Conservation (phyloP, 208 protist genomes). For the Naegleria fowleri region DNA sequence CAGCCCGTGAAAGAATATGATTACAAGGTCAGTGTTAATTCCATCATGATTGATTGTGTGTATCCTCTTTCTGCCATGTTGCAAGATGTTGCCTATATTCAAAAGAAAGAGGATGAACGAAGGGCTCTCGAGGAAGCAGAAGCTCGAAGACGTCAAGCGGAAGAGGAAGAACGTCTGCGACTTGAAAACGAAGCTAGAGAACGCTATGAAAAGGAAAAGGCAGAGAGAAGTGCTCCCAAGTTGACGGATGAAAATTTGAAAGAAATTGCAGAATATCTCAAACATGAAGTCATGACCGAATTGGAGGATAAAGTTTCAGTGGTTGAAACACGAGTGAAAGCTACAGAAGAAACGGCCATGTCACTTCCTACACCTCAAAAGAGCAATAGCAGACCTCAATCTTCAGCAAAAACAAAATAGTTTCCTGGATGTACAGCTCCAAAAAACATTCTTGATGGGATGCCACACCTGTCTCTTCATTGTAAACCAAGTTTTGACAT, state of each 20-base stretch:
- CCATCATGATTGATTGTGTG: background rate
- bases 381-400: background rate
- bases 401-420: too few species aligned
- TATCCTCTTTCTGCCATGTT: background rate
- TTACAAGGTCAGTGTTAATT: background rate
- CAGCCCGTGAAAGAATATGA: background rate
- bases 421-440: too few species aligned
- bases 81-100: background rate
- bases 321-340: background rate
- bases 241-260: background rate
- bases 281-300: background rate
- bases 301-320: background rate
- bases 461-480: too few species aligned
- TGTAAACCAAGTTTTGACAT: background rate
- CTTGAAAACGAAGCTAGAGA: background rate
- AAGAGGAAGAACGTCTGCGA: background rate
- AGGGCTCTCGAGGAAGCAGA: background rate
- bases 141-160: background rate
- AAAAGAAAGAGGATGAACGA: background rate
- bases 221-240: background rate
- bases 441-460: too few species aligned
- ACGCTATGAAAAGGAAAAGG: background rate
- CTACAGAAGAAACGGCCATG: background rate
- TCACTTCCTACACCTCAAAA: background rate
- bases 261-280: conserved; percentile 1